Conservation (phyloP, 768 basidiomycete species). For the Pleurotus ostreatus region DNA sequence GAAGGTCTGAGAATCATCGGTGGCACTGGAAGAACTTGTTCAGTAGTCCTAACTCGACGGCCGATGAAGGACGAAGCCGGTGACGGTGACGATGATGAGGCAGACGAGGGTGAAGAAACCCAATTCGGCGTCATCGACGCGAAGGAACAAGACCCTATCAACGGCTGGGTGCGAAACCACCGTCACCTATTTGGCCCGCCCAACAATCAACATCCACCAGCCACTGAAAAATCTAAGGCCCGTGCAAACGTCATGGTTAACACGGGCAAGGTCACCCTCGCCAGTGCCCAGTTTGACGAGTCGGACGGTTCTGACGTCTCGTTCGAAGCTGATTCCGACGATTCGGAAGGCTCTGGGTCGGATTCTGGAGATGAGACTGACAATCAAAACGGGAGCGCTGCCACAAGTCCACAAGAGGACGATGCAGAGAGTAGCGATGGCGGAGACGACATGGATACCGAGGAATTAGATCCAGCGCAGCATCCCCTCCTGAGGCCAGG, state of each 20-base stretch:
- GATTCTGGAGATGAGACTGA: slow-evolving; percentile 22
- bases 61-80: slow-evolving; percentile 21
- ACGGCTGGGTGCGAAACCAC: slow-evolving; percentile 59
- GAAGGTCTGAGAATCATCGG: slow-evolving; percentile 54
- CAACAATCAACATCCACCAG: not conserved
- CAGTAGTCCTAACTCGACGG: slow-evolving; percentile 49
- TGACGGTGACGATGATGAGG: slow-evolving; percentile 35
- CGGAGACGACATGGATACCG: slow-evolving; percentile 32
- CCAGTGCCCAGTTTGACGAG: slow-evolving; percentile 23
- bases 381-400: slow-evolving; percentile 16
- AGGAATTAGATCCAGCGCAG: slow-evolving; percentile 45
- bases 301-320: slow-evolving; percentile 46
- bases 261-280: slow-evolving; percentile 24
- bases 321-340: slow-evolving; percentile 34
- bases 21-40: slow-evolving; percentile 65
- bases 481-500: slow-evolving; percentile 66
- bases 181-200: slow-evolving; percentile 52
- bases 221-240: not conserved
- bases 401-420: slow-evolving; percentile 23
- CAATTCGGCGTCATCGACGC: slow-evolving; percentile 73
- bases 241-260: slow-evolving; percentile 11
- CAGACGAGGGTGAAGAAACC: slow-evolving; percentile 50
- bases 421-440: slow-evolving; percentile 25
- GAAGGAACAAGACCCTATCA: slow-evolving; percentile 60
- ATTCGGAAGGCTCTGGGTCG: slow-evolving; percentile 29